A percentile compares a stretch with the other conserved stretches of the same genome.
Evolutionary conservation across 2,329 filamentous ascomycete species (phyloP).

Genomic region (Aspergillus fructus): DNA sequence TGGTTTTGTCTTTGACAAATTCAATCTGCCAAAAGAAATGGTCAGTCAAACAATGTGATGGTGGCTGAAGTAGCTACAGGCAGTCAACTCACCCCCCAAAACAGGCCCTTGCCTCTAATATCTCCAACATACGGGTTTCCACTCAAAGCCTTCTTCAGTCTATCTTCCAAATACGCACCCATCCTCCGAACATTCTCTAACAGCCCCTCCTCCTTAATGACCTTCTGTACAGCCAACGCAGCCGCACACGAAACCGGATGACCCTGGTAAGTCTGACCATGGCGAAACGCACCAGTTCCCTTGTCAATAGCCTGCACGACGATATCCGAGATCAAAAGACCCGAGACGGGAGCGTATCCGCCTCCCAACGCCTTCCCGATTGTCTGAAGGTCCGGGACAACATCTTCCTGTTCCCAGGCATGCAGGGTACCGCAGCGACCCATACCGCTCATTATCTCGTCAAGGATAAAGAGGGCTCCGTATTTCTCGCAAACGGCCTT

Average conservation of each 20-base stretch:
- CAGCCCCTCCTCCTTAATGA: conserved; percentile 58
- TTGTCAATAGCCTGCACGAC: conserved; percentile 50
- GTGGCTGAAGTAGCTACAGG: too few species aligned
- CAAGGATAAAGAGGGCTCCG: conserved; percentile 72
- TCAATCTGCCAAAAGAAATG: conserved; percentile 44
- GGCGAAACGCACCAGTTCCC: conserved; percentile 52
- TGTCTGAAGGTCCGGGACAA: conserved; percentile 60
- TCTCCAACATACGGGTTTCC: conserved; percentile 54
- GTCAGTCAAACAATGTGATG: not conserved
- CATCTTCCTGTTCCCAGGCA: conserved; percentile 59
- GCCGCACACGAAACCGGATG: conserved; percentile 57
- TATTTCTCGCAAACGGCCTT: conserved; percentile 67
- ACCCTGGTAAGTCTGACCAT: conserved; percentile 63
- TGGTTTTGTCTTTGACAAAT: conserved; percentile 56
- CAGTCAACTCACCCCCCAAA: conserved; percentile 54
- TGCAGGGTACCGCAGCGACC: conserved; percentile 59
- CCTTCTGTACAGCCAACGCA: conserved; percentile 61
- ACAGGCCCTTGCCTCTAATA: conserved; percentile 59
- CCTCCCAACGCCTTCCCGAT: conserved; percentile 61
- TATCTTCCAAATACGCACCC: conserved; percentile 46
- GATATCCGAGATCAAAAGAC: conserved; percentile 51
- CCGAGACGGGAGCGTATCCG: conserved; percentile 57
- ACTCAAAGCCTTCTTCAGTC: conserved; percentile 47
- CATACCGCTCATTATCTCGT: conserved; percentile 72
- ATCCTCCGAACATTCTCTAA: conserved; percentile 58